Conservation (phyloP, 164 flowering plant species). For the Stephania cephalantha region DNA sequence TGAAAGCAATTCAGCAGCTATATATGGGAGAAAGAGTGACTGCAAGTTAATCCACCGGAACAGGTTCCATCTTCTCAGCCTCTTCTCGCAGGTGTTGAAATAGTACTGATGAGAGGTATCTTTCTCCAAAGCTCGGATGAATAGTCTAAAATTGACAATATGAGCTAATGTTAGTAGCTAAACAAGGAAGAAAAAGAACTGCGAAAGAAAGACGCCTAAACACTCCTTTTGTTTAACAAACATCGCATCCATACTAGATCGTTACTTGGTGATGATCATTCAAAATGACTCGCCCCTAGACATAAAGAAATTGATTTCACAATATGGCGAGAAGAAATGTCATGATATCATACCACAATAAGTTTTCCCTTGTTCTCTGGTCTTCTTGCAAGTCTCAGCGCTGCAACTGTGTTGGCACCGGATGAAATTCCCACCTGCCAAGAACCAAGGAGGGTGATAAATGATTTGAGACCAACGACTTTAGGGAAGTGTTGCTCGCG, state of each 20-base stretch:
- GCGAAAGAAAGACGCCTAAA: too few species aligned
- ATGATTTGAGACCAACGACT: not conserved
- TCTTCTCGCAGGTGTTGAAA: slow-evolving; percentile 81
- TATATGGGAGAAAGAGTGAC: not conserved
- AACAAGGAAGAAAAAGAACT: not conserved
- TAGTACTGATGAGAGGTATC: slow-evolving; percentile 83
- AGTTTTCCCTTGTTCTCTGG: slow-evolving; percentile 99
- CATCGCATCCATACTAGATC: too few species aligned
- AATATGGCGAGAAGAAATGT: not conserved
- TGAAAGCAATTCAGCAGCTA: not conserved
- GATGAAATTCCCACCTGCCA: slow-evolving; percentile 89
- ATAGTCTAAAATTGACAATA: slow-evolving; percentile 46
- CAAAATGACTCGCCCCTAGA: too few species aligned
- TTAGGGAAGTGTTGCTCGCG: not conserved
- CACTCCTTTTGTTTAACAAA: too few species aligned
- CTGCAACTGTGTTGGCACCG: slow-evolving; percentile 95
- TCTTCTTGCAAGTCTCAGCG: slow-evolving; percentile 72
- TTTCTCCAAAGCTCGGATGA: slow-evolving; percentile 91
- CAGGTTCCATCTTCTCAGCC: slow-evolving; percentile 87
- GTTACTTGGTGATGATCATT: too few species aligned
- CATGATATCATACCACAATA: slow-evolving; percentile 78
- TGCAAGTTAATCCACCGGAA: slow-evolving; percentile 58
- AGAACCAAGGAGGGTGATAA: slow-evolving; percentile 1
- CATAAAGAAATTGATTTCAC: too few species aligned
- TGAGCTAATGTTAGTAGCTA: not conserved